These are phyloP conservation scores for Inosperma sp. DNA, from an alignment of 768 basidiomycete genomes.

Conservation along the genomic window DNA sequence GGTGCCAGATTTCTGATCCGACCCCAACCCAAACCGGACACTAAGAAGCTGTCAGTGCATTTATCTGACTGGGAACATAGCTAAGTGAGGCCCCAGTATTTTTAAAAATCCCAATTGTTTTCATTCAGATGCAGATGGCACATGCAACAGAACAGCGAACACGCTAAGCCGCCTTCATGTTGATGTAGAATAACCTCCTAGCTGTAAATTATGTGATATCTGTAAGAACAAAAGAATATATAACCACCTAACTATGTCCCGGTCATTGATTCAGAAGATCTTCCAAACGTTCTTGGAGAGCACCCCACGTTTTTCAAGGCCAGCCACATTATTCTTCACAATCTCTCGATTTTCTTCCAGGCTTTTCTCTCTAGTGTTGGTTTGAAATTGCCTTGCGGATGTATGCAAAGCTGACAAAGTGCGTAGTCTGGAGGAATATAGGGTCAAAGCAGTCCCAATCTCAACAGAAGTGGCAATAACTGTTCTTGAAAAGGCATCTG, in stretches of 20 bases:
- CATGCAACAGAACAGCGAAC: too few species aligned
- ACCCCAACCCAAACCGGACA: too few species aligned
- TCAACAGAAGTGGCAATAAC: constrained; percentile 61
- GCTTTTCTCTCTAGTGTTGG: constrained; percentile 68
- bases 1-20: too few species aligned
- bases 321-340: constrained; percentile 68
- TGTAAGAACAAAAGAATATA: not conserved
- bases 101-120: too few species aligned
- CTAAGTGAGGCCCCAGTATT: too few species aligned
- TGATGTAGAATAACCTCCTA: too few species aligned
- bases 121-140: too few species aligned
- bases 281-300: constrained; percentile 39
- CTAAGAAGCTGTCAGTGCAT: too few species aligned
- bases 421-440: constrained; percentile 82
- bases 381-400: constrained; percentile 74
- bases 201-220: not conserved
- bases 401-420: constrained; percentile 80
- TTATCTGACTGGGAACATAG: too few species aligned
- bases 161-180: too few species aligned
- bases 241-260: not conserved
- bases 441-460: constrained; percentile 67
- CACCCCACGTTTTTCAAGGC: constrained; percentile 55
- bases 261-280: constrained; percentile 32
- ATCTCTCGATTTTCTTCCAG: constrained; percentile 66
- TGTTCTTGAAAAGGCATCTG: constrained; percentile 44